Conservation (phyloP, 2,329 filamentous ascomycete genomes). For the Aspergillus ibericus region DNA sequence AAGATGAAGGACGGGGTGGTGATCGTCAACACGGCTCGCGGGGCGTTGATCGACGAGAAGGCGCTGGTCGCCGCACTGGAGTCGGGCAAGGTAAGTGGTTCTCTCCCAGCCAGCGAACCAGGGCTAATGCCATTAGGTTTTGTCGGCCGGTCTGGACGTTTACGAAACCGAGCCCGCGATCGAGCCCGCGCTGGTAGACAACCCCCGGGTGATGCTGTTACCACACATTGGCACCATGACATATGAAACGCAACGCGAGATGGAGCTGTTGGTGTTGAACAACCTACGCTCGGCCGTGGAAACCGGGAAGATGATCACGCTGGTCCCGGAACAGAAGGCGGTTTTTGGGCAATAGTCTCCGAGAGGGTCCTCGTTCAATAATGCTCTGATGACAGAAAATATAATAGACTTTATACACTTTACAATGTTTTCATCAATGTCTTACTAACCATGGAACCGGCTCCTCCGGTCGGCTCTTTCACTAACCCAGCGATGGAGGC, state of each 20-base stretch:
- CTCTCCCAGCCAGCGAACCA: neutral
- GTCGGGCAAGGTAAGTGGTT: constrained; percentile 41
- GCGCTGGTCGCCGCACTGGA: constrained; percentile 47
- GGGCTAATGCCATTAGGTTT: constrained; percentile 28
- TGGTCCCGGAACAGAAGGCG: constrained; percentile 60
- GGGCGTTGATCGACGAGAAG: constrained; percentile 49
- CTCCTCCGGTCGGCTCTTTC: too few species aligned
- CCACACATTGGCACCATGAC: constrained; percentile 63
- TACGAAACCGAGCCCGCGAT: constrained; percentile 50
- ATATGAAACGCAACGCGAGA: constrained; percentile 61
- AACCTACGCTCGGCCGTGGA: constrained; percentile 59
- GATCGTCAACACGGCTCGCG: constrained; percentile 47
- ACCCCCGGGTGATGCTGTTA: constrained; percentile 52
- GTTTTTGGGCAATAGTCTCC: constrained; percentile 9
- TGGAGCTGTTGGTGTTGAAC: constrained; percentile 60
- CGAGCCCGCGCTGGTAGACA: constrained; percentile 49
- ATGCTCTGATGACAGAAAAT: neutral
- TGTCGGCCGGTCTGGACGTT: constrained; percentile 48
- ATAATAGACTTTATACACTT: too few species aligned
- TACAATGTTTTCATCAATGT: too few species aligned
- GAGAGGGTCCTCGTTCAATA: neutral
- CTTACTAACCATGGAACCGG: too few species aligned
- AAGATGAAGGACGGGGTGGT: constrained; percentile 49
- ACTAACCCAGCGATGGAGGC: too few species aligned
- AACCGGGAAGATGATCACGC: constrained; percentile 59